Percentiles rank a stretch among this genome's conserved stretches.
Conservation (phyloP, 2,329 filamentous ascomycete species). For the Beauveria pseudobassiana region DNA sequence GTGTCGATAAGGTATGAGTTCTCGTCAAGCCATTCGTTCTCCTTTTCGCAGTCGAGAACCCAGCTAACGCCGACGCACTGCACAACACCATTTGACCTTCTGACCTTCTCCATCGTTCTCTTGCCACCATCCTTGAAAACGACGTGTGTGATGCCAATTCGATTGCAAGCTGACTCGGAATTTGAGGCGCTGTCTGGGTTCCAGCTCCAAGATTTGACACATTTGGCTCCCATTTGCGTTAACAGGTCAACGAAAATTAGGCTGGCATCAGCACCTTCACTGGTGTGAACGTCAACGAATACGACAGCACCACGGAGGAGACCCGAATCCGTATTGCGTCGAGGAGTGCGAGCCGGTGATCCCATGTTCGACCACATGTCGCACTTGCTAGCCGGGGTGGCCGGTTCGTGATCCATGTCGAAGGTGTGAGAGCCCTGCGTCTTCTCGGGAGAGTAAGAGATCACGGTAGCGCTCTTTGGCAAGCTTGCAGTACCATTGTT, state of each 20-base stretch:
- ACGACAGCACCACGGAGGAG: constrained; percentile 66
- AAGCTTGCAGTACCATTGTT: constrained; percentile 31
- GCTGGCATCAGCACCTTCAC: constrained; percentile 72
- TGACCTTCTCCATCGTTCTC: constrained; percentile 73
- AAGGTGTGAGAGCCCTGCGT: constrained; percentile 17
- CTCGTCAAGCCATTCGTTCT: constrained; percentile 72
- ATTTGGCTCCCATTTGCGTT: constrained; percentile 72
- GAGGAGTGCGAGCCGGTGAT: constrained; percentile 50
- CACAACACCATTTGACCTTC: constrained; percentile 63
- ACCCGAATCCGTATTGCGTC: constrained; percentile 42
- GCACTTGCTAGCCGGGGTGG: constrained; percentile 31
- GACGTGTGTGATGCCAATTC: constrained; percentile 76
- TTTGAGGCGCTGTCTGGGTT: constrained; percentile 40
- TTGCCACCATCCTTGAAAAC: constrained; percentile 83
- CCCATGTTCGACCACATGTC: constrained; percentile 47
- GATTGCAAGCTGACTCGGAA: constrained; percentile 33
- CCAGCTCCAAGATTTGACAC: constrained; percentile 71
- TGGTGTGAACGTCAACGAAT: constrained; percentile 77
- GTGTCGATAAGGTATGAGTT: constrained; percentile 61
- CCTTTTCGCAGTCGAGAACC: constrained; percentile 77
- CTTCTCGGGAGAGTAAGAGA: constrained; percentile 44
- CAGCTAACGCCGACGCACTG: constrained; percentile 83
- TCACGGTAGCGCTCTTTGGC: constrained; percentile 42
- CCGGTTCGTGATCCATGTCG: constrained; percentile 15
- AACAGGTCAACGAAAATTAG: constrained; percentile 75